Conservation (phyloP, 441 rosid genomes). For the Metrosideros polymorpha region DNA sequence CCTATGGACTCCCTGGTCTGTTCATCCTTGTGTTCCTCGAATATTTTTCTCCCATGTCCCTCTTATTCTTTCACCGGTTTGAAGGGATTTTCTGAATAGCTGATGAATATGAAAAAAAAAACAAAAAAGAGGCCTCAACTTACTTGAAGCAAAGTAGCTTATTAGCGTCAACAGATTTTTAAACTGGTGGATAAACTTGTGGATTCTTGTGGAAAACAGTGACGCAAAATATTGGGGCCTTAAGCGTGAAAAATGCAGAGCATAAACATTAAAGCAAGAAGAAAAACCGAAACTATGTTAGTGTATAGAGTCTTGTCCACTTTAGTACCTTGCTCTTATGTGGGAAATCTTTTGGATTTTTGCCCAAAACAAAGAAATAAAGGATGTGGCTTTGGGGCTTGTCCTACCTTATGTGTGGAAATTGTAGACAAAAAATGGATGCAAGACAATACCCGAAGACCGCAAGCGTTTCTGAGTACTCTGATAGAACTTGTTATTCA, state of each 20-base stretch:
- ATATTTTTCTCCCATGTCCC: background rate
- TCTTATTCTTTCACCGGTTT: background rate
- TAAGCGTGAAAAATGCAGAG: background rate
- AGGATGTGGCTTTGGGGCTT: background rate
- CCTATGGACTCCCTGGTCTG: background rate
- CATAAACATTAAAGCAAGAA: background rate
- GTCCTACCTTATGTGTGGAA: background rate
- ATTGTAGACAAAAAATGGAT: background rate
- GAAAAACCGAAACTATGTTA: background rate
- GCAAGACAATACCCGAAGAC: background rate
- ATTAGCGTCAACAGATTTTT: background rate
- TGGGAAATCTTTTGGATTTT: background rate
- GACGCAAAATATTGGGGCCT: background rate
- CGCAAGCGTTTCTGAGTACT: background rate
- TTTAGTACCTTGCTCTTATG: background rate
- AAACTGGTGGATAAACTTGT: background rate
- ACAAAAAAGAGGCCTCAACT: background rate
- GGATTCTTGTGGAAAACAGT: background rate
- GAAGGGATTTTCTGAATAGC: background rate
- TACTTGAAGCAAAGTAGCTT: background rate
- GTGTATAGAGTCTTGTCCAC: background rate
- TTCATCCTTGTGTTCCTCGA: background rate
- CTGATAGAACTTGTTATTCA: background rate
- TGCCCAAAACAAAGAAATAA: background rate
- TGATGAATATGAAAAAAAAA: background rate